These are phyloP conservation scores for Fomitopsis betulina DNA, from an alignment of 1,284 basidiomycete genomes.

Conservation along the genomic window DNA sequence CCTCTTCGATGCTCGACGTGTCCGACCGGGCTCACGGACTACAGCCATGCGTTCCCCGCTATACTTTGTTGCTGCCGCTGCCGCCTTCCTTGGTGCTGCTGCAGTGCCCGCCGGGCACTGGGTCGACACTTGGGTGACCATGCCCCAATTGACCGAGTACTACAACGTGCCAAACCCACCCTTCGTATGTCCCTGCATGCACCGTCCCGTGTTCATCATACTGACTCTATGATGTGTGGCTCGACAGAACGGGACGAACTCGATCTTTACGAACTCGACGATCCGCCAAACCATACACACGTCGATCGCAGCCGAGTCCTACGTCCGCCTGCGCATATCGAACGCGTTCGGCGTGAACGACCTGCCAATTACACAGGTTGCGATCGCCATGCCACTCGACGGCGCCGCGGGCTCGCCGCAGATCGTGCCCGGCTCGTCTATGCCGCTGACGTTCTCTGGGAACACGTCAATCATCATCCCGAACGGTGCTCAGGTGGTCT, in stretches of 20 bases:
- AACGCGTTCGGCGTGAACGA: conserved; percentile 42
- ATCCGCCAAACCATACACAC: conserved; percentile 43
- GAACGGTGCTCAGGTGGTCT: conserved; percentile 40
- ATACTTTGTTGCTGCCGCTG: neutral
- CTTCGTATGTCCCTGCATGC: conserved; percentile 18
- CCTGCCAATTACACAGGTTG: conserved; percentile 40
- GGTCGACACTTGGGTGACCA: conserved; percentile 40
- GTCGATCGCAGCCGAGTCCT: conserved; percentile 32
- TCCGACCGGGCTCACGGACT: neutral
- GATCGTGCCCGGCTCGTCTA: conserved; percentile 31
- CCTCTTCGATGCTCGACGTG: neutral
- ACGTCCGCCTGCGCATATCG: conserved; percentile 42
- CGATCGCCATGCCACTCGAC: conserved; percentile 36
- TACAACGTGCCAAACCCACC: conserved; percentile 39
- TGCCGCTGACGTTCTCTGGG: conserved; percentile 41
- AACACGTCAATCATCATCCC: conserved; percentile 35
- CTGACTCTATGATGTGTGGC: no score
- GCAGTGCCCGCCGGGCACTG: conserved; percentile 27
- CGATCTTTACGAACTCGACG: conserved; percentile 42
- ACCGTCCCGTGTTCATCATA: neutral
- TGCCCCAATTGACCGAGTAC: conserved; percentile 44
- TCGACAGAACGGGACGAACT: conserved; percentile 20
- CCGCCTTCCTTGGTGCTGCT: neutral
- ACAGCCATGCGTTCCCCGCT: neutral
- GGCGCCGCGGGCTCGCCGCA: conserved; percentile 32